Evolutionary conservation across 495 filamentous ascomycete genomes (phyloP).

Genomic region (Neurospora africana): DNA sequence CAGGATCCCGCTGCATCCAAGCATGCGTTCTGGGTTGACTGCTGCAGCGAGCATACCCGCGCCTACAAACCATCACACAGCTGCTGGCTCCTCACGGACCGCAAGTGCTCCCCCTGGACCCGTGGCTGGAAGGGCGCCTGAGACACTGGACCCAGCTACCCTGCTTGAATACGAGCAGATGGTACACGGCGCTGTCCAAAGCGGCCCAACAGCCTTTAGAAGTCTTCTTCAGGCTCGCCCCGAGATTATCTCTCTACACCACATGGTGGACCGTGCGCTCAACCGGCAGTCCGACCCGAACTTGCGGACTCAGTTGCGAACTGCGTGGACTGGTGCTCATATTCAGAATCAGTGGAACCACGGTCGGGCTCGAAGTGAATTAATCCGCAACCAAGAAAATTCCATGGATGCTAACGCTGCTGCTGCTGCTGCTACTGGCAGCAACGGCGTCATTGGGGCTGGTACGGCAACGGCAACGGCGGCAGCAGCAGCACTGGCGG

Average conservation of each 20-base stretch:
- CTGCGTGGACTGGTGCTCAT: conserved; percentile 29
- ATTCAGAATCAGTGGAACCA: conserved; percentile 36
- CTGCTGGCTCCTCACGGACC: neutral
- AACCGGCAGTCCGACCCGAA: conserved; percentile 31
- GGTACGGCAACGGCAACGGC: neutral
- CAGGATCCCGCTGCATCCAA: conserved; percentile 11
- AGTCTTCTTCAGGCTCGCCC: conserved; percentile 35
- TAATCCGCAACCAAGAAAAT: conserved; percentile 12
- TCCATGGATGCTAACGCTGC: neutral
- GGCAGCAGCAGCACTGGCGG: neutral
- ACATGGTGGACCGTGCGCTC: conserved; percentile 31
- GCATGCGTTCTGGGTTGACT: conserved; percentile 5
- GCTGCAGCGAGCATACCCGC: neutral
- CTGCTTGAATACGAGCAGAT: conserved; percentile 25
- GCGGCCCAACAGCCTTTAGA: conserved; percentile 31
- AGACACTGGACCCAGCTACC: neutral
- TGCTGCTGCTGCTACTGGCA: neutral
- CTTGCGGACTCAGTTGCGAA: conserved; percentile 30
- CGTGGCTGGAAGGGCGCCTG: neutral
- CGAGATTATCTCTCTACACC: conserved; percentile 29
- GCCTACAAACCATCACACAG: neutral
- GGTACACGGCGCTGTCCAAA: conserved; percentile 33
- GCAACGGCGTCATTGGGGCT: neutral
- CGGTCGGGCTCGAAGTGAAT: conserved; percentile 17
- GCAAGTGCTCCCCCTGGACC: conserved; percentile 3